These are phyloP conservation scores for Trichoderma hamatum DNA, from an alignment of 2,329 filamentous ascomycete genomes.

Conservation along the genomic window DNA sequence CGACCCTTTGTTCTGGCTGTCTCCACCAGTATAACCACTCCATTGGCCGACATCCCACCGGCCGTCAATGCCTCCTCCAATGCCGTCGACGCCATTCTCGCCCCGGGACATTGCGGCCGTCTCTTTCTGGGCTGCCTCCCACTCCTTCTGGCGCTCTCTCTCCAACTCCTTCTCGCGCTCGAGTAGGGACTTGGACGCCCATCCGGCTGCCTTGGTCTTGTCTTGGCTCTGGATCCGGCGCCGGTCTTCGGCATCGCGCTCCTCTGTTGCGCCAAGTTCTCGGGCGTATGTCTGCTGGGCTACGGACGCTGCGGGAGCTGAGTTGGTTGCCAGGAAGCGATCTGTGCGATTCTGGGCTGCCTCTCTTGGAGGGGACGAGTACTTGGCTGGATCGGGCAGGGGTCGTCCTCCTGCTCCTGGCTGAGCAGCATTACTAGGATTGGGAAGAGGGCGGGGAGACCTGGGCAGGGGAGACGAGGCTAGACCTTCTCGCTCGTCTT, in stretches of 20 bases:
- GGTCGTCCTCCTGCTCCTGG: conserved; percentile 52
- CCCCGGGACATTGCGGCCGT: conserved; percentile 58
- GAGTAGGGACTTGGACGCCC: conserved; percentile 70
- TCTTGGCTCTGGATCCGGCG: conserved; percentile 60
- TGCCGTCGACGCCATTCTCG: conserved; percentile 58
- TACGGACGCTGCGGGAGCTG: conserved; percentile 48
- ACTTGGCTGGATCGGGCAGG: conserved; percentile 54
- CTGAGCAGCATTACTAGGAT: conserved; percentile 37
- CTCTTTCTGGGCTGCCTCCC: conserved; percentile 74
- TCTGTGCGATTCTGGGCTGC: conserved; percentile 54
- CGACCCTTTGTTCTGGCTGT: conserved; percentile 69
- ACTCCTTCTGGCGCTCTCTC: conserved; percentile 74
- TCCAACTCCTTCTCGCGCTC: conserved; percentile 83
- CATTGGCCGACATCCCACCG: conserved; percentile 79
- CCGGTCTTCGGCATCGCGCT: conserved; percentile 65
- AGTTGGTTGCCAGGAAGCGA: conserved; percentile 59
- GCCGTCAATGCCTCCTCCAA: conserved; percentile 67
- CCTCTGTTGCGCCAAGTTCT: conserved; percentile 59
- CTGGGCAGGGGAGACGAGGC: conserved; percentile 33
- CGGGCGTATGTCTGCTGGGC: conserved; percentile 57
- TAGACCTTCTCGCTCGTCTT: conserved; percentile 34
- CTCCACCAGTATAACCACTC: conserved; percentile 73
- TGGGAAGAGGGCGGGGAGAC: conserved; percentile 49
- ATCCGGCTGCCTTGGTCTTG: conserved; percentile 64
- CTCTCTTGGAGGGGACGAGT: conserved; percentile 33